A percentile compares a stretch with the other conserved stretches of the same genome.
phyloP scores from a whole-genome alignment of 1,139 yeast species.

The Debaryomycetaceae sp. region DNA sequence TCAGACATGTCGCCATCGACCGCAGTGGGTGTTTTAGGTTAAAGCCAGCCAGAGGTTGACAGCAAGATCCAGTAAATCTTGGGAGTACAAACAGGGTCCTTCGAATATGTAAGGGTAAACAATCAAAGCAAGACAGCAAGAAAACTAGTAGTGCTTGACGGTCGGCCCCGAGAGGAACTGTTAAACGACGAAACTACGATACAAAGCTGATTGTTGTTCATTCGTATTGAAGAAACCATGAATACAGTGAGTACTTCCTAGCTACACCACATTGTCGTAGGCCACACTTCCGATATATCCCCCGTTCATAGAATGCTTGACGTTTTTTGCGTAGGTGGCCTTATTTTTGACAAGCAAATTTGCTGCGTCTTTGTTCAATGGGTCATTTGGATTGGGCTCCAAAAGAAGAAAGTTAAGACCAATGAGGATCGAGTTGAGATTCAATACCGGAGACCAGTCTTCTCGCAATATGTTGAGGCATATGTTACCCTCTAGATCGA shows the following conservation, averaged over 20 bases:
- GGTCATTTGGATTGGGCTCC: conserved; percentile 92
- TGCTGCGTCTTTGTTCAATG: conserved; percentile 89
- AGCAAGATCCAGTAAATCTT: too few relatives aligned
- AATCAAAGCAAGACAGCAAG: too few relatives aligned
- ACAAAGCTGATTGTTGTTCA: too few relatives aligned
- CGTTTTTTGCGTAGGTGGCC: conserved; percentile 55
- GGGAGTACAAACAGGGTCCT: too few relatives aligned
- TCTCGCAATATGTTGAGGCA: conserved; percentile 88
- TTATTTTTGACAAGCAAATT: conserved; percentile 61
- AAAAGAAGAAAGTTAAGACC: conserved; percentile 83
- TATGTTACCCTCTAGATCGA: conserved; percentile 84
- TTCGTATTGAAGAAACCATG: neutral
- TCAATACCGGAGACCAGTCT: conserved; percentile 95
- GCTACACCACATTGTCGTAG: conserved; percentile 56
- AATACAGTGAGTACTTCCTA: neutral
- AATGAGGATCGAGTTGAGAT: conserved; percentile 73
- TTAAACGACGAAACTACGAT: too few relatives aligned
- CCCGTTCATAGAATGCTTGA: conserved; percentile 68
- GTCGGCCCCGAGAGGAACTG: too few relatives aligned
- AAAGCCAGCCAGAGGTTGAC: too few relatives aligned
- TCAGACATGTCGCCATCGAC: too few relatives aligned
- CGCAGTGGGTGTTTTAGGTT: too few relatives aligned
- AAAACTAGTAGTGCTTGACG: too few relatives aligned
- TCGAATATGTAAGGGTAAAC: too few relatives aligned
- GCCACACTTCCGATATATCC: conserved; percentile 53